Percentiles rank a stretch among this genome's conserved stretches.
phyloP scores from a whole-genome alignment of 1,284 basidiomycete genomes.

The Neolentinus lepideus region DNA sequence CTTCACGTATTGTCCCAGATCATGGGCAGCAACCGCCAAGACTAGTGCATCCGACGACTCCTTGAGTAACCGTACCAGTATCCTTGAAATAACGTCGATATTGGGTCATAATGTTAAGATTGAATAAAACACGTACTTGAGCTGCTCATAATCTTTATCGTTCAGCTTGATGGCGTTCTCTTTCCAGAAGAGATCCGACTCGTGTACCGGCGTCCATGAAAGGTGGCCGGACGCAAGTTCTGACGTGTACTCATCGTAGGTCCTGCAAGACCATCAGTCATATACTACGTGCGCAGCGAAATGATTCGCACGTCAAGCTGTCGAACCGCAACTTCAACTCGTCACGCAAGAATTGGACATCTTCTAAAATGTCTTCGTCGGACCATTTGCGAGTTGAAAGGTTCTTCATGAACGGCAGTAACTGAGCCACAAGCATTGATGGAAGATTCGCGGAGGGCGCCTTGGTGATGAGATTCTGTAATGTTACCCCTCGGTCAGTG shows the following conservation, averaged over 20 bases:
- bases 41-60: slow-evolving; percentile 70
- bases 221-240: slow-evolving; percentile 88
- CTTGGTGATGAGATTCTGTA: slow-evolving; percentile 80
- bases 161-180: slow-evolving; percentile 86
- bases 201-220: slow-evolving; percentile 93
- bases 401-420: slow-evolving; percentile 83
- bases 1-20: slow-evolving; percentile 92
- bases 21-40: slow-evolving; percentile 85
- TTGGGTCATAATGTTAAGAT: slow-evolving; percentile 1
- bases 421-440: slow-evolving; percentile 85
- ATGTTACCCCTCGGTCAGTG: slow-evolving; percentile 1
- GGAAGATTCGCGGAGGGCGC: slow-evolving; percentile 82
- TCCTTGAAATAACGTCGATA: slow-evolving; percentile 31
- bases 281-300: neutral
- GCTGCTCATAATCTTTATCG: slow-evolving; percentile 72
- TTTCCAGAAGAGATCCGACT: slow-evolving; percentile 96
- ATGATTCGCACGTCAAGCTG: slow-evolving; percentile 69
- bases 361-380: slow-evolving; percentile 92
- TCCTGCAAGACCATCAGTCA: slow-evolving; percentile 39
- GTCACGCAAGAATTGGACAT: slow-evolving; percentile 79
- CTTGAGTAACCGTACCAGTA: slow-evolving; percentile 64
- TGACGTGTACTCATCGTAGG: slow-evolving; percentile 93
- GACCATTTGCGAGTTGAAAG: slow-evolving; percentile 86
- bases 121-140: slow-evolving; percentile 52
- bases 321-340: slow-evolving; percentile 81